Evolutionary conservation across 2,329 filamentous ascomycete genomes (phyloP), one percentile per base, ranked within the genome.

Genomic region (Fusarium solani-melongenae): DNA sequence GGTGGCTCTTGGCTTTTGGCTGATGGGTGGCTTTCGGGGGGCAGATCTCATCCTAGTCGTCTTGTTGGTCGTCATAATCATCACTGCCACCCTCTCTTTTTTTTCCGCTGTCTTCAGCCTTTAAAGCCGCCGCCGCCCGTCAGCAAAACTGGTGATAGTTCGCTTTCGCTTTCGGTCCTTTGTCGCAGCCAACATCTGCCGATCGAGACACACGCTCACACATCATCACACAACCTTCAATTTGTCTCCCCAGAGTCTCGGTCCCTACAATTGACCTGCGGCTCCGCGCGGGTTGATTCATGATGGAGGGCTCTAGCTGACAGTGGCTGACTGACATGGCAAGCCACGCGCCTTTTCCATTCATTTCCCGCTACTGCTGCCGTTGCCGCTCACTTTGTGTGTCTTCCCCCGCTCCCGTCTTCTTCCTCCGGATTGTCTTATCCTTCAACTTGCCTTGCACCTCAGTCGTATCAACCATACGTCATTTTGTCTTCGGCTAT

Each of bases 201-300:
- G 41, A 70, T 55, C 60, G 33, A 22, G n/a, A 58, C 34, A 36
- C 62, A 24, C 22, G 14, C 22, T 9, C 6, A 44, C 39, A 44
- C 41, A 33, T 36, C 49, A 53, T 34, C 31, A 55, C 51, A 55
- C 29, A 34, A 22, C 29, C n/a, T 55, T 34, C 17, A 11, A 11
- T 33, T 33, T 33, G 29, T 44, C 17, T 33, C 51, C 33, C 22
- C 15, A 29, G 14, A 71, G 62, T 73, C 36, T 68, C 56, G 70
- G 67, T 65, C 59, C 63, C 70, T 73, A 64, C 60, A 68, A 73
- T 15, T 61, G 61, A 62, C 44, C 56, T 61, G 66, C 67, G 59
- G 49, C 67, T 73, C 67, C 63, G 67, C 58, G 57, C 46, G 46
- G 46, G 33, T 55, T 31, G 60, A 36, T 41, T 51, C 39, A 36